phyloP scores from a whole-genome alignment of 768 basidiomycete species.

The Lactarius tabidus region DNA sequence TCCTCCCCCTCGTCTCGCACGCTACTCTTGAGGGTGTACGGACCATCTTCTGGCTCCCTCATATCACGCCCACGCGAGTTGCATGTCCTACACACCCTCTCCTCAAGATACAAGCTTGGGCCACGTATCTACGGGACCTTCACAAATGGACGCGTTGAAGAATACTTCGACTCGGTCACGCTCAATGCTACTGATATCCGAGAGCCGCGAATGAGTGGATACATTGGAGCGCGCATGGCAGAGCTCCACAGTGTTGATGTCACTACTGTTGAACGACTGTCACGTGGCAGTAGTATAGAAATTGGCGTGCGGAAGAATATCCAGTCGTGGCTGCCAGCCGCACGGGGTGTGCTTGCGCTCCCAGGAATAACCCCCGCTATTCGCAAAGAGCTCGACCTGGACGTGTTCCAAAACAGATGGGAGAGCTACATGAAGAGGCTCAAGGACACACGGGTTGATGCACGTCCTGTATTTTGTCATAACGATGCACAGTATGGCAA shows the following conservation, averaged over 20 bases:
- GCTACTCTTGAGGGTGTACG: conserved; percentile 88
- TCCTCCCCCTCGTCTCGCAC: conserved; percentile 67
- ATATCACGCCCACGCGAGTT: conserved; percentile 88
- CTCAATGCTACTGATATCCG: conserved; percentile 76
- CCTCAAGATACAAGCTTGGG: conserved; percentile 82
- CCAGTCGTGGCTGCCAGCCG: conserved; percentile 63
- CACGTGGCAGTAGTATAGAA: conserved; percentile 49
- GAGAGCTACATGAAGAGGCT: conserved; percentile 68
- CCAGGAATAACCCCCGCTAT: conserved; percentile 45
- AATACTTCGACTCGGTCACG: conserved; percentile 88
- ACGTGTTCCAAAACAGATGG: conserved; percentile 61
- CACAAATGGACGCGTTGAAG: conserved; percentile 90
- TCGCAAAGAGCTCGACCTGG: conserved; percentile 57
- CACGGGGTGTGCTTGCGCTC: conserved; percentile 69
- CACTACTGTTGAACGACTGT: conserved; percentile 49
- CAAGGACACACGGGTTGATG: conserved; percentile 51
- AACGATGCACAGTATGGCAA: conserved; percentile 98
- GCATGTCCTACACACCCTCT: conserved; percentile 83
- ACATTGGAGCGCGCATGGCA: conserved; percentile 93
- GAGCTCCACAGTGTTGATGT: conserved; percentile 94
- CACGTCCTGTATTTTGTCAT: conserved; percentile 76
- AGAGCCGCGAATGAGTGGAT: conserved; percentile 67
- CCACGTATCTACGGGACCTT: conserved; percentile 94
- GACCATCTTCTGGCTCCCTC: conserved; percentile 77
- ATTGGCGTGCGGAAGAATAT: conserved; percentile 65